These are phyloP conservation scores for Fusarium sp. DNA, from an alignment of 2,329 filamentous ascomycete species.

Conservation along the genomic window DNA sequence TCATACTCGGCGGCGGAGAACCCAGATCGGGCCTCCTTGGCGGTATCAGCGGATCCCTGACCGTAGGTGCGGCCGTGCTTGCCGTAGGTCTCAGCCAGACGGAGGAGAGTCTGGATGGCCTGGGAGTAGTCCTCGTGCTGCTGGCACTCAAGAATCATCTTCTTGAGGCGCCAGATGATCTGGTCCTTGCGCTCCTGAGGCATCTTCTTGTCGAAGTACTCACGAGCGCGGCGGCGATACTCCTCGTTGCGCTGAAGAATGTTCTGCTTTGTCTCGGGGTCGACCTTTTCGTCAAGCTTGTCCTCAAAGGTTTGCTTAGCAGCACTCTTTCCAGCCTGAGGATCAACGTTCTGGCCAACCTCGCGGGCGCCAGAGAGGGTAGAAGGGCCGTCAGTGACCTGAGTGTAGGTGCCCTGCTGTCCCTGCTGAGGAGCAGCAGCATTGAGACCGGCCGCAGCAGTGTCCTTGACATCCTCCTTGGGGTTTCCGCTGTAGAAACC, in stretches of 20 bases:
- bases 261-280: slow-evolving; percentile 71
- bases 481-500: slow-evolving; percentile 66
- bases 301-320: slow-evolving; percentile 61
- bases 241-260: slow-evolving; percentile 56
- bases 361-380: slow-evolving; percentile 40
- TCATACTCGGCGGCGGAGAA: slow-evolving; percentile 81
- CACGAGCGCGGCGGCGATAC: slow-evolving; percentile 64
- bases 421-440: slow-evolving; percentile 55
- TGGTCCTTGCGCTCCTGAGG: slow-evolving; percentile 93
- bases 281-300: slow-evolving; percentile 69
- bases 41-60: slow-evolving; percentile 71
- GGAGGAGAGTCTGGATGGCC: slow-evolving; percentile 88
- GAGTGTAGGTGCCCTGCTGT: slow-evolving; percentile 44
- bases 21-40: slow-evolving; percentile 77
- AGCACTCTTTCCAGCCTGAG: slow-evolving; percentile 46
- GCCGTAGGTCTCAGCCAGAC: slow-evolving; percentile 85
- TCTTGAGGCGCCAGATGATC: slow-evolving; percentile 90
- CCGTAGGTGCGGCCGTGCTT: slow-evolving; percentile 76
- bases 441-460: slow-evolving; percentile 66
- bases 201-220: slow-evolving; percentile 88
- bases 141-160: slow-evolving; percentile 97
- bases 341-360: slow-evolving; percentile 55
- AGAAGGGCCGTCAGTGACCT: slow-evolving; percentile 61
- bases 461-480: slow-evolving; percentile 69
- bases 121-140: slow-evolving; percentile 92